phyloP scores from a whole-genome alignment of 1,284 basidiomycete genomes.

The Meripilus lineatus region DNA sequence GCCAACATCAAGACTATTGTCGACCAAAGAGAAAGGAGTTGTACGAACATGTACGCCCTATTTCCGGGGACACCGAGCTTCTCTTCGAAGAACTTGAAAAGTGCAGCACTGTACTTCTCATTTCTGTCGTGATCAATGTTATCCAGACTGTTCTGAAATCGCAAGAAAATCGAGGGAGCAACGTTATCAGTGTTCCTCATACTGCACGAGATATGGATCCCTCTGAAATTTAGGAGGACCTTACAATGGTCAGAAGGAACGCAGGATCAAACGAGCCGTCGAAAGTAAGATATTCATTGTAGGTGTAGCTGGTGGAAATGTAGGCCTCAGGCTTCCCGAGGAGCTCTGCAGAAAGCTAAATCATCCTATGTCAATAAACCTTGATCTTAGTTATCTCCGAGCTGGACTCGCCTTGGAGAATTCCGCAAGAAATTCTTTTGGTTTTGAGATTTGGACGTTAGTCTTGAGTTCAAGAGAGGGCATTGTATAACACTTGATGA shows the following conservation, averaged over 20 bases:
- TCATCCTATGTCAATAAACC: too few relatives aligned
- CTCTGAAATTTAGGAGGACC: too few relatives aligned
- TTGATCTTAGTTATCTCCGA: background rate
- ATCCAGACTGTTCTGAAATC: slow-evolving; percentile 19
- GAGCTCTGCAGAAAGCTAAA: slow-evolving; percentile 42
- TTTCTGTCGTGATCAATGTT: slow-evolving; percentile 48
- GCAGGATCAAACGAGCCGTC: slow-evolving; percentile 60
- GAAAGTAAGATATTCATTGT: slow-evolving; percentile 56
- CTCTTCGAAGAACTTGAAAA: slow-evolving; percentile 49
- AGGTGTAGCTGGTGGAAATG: slow-evolving; percentile 46
- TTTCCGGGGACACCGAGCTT: slow-evolving; percentile 44
- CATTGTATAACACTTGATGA: slow-evolving; percentile 36
- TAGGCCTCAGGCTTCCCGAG: slow-evolving; percentile 50
- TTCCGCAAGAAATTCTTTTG: slow-evolving; percentile 49
- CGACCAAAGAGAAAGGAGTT: background rate
- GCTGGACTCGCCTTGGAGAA: slow-evolving; percentile 52
- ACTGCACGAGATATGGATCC: background rate
- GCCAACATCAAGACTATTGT: background rate
- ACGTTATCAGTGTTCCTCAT: background rate
- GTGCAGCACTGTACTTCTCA: slow-evolving; percentile 46
- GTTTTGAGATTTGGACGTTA: slow-evolving; percentile 53
- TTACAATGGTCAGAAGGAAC: slow-evolving; percentile 49
- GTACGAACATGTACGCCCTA: slow-evolving; percentile 52
- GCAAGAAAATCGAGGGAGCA: background rate
- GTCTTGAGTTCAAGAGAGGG: slow-evolving; percentile 50